Evolutionary conservation across 371 early-diverging fungal genomes (phyloP), one percentile per base, ranked within the genome.

Genomic region (Choanephora cucurbitarum): DNA sequence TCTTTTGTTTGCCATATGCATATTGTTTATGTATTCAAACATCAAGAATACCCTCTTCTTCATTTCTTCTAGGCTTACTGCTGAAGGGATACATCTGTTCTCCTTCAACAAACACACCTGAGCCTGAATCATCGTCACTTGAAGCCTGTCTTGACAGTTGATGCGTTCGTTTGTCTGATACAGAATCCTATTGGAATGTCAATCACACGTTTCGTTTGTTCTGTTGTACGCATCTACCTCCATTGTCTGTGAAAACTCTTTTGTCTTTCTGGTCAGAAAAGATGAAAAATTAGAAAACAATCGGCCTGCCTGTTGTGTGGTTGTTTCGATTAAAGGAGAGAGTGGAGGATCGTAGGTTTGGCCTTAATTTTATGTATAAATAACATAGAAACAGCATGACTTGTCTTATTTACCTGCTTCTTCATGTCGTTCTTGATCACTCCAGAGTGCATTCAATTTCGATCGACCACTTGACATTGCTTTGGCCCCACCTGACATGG

Each of bases 211-310:
- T 51, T n/a, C 39, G 19, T 21, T 14, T 17, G 2, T 33, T 33
- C 34, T 10, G 28, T 11, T 14, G n/a, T n/a, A n/a, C n/a, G n/a
- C n/a, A 22, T 19, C 47, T 72, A 69, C 78, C 55, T 79, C 79
- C 68, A 83, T 79, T 0, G 65, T 73, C 40, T 78, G 78, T 4
- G 81, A 57, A 41, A 83, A 66, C 37, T 85, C 85, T 39, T 75
- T 77, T 49, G 80, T 74, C 40, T 80, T 82, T 5, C 80, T 59
- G 8, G 69, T 73, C 42, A 83, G 58, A 57, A 85, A 85, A 5
- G 80, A 80, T 5, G 82, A 81, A 28, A 85, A 69, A 31, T 72
- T 82, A 0, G 82, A 78, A 22, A 85, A 75, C 33, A 85, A 61
- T 1, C 80, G 73, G 0, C 76, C 82, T 0, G 81, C 83, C 49